phyloP scores from a whole-genome alignment of 305 asterid species.

The Petunia hybrid region DNA sequence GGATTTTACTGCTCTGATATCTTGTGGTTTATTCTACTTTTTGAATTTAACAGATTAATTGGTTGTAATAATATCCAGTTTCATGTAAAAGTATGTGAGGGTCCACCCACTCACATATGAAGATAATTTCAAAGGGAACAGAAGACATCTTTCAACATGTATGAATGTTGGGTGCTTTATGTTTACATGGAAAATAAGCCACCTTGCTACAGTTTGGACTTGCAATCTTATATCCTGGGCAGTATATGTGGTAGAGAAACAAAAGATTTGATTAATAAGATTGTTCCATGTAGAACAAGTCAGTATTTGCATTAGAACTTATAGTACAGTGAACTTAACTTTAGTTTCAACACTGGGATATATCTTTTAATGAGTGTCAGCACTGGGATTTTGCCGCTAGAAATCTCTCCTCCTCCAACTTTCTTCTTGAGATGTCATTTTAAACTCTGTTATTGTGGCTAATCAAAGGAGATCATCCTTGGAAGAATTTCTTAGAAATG shows the following conservation, averaged over 20 bases:
- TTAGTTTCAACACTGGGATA: not conserved
- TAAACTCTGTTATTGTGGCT: not conserved
- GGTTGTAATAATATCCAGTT: not conserved
- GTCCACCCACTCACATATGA: not conserved
- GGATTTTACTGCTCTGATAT: not conserved
- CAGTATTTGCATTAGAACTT: not conserved
- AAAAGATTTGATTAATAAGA: not conserved
- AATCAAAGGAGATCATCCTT: slow-evolving; percentile 18
- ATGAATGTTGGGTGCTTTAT: not conserved
- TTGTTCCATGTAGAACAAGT: not conserved
- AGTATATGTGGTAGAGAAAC: not conserved
- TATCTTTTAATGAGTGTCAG: no score
- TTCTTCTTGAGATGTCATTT: not conserved
- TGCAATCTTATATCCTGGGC: not conserved
- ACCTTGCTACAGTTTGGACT: not conserved
- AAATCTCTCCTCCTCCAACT: not conserved
- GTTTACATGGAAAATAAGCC: not conserved
- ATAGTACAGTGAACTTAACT: not conserved
- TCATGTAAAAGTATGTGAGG: not conserved
- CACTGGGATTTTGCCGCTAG: not conserved
- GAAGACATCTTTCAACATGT: not conserved
- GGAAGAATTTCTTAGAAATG: slow-evolving; percentile 11
- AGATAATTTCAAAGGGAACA: not conserved
- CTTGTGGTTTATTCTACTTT: not conserved
- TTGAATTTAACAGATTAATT: not conserved